Evolutionary conservation across 2,329 filamentous ascomycete genomes (phyloP), one percentile per base, ranked within the genome.

Genomic region (Zopfia rhizophila): DNA sequence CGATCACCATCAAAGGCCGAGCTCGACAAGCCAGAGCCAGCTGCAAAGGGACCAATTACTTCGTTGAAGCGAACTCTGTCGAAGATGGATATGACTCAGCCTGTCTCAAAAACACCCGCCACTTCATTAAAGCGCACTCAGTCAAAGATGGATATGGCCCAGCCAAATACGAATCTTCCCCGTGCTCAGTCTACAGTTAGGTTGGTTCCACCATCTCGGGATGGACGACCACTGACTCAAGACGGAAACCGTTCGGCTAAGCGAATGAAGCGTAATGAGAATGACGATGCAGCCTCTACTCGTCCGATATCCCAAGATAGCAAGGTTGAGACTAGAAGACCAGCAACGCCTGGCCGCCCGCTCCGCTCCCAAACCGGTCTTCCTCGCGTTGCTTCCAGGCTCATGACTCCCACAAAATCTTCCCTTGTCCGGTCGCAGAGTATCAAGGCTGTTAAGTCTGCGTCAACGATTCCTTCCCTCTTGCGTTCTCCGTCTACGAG

Each of bases 341-440:
- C 53, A 8, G 56, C 63, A 7, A 38, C 41, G 56, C 61, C 65
- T 35, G 58, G 58, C 7, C 67, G 65, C 23, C 61, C 55, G 41
- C 60, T 62, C 29, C 64, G 58, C 11, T 65, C 63, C 19, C 57
- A 62, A 33, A 63, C 80, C 7, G 65, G 64, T 21, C 78, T 81
- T 30, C 51, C 72, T 78, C 48, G 76, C 78, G 51, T 85, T 78
- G 48, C 63, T n/a, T 61, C 68, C 23, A 61, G 67, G 21, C 75
- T 93, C 21, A 82, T 86, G 70, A 95, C 90, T 5, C 91, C 91
- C 0, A 94, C 89, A 7, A 91, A 90, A 68, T 78, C 90, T 6
- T 90, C 89, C 1, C 70, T 89, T 38, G 83, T 85, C 23, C 85
- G 87, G 30, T 74, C 80, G 33, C 73, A 79, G 42, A 84, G 78